Evolutionary conservation across 2,329 filamentous ascomycete genomes (phyloP).

Genomic region (Cercospora nicotianae): DNA sequence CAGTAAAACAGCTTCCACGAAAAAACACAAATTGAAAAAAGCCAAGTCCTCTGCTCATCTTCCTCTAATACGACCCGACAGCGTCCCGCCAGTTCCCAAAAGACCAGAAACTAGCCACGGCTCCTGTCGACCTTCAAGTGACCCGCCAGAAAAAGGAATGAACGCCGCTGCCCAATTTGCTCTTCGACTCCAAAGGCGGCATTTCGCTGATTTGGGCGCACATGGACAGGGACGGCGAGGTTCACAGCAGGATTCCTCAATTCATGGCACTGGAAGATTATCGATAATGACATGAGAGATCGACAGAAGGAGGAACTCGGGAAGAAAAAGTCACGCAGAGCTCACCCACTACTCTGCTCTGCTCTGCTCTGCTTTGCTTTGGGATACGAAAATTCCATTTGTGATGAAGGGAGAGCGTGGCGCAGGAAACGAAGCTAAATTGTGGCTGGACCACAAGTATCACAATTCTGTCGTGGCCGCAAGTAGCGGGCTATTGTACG

Average conservation of each 20-base stretch:
- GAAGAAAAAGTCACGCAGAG: background rate
- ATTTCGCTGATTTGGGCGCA: slow-evolving; percentile 2
- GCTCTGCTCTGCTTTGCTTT: background rate
- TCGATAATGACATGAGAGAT: background rate
- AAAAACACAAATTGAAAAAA: slow-evolving; percentile 5
- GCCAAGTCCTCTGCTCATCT: slow-evolving; percentile 1
- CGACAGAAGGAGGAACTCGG: background rate
- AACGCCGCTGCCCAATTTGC: slow-evolving; percentile 7
- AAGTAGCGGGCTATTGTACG: background rate
- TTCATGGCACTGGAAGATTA: background rate
- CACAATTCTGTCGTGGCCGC: background rate
- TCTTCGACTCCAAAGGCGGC: slow-evolving; percentile 5
- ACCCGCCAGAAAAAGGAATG: background rate
- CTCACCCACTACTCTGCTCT: background rate
- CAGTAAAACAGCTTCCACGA: background rate
- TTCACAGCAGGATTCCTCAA: background rate
- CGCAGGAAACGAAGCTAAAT: too few species aligned
- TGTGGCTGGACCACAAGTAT: background rate
- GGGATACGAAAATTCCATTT: too few species aligned
- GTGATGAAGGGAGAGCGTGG: background rate
- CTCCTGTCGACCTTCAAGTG: background rate
- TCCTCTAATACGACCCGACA: background rate
- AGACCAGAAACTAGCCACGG: background rate
- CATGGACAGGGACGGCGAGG: background rate
- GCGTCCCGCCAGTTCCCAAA: background rate